A percentile compares a stretch with the other conserved stretches of the same genome.
Conservation (phyloP, 2,329 filamentous ascomycete species). For the Lomentospora prolificans region DNA sequence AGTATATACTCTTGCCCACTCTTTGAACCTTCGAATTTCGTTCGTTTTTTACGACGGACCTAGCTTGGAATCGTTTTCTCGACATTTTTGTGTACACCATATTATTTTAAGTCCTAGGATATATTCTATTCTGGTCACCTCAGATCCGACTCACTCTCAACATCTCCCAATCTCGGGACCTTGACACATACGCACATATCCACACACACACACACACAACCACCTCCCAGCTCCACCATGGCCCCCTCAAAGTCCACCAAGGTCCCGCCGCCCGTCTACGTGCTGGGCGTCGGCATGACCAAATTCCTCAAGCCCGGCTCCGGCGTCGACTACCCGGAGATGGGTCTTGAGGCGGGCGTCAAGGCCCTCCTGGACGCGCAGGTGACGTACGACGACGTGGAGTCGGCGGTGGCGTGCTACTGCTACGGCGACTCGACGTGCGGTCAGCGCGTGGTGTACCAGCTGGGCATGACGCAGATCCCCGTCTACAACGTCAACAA, state of each 20-base stretch:
- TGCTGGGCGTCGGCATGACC: constrained; percentile 96
- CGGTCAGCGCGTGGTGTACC: constrained; percentile 95
- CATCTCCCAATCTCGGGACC: background rate
- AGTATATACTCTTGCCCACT: no score
- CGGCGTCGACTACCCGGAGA: constrained; percentile 88
- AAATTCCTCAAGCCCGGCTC: constrained; percentile 97
- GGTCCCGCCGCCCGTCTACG: constrained; percentile 55
- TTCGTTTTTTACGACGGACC: no score
- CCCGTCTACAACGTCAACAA: constrained; percentile 98
- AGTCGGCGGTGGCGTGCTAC: constrained; percentile 93
- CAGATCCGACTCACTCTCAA: background rate
- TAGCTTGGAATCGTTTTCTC: no score
- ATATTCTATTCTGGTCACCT: background rate
- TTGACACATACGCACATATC: background rate
- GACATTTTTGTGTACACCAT: no score
- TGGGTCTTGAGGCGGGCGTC: constrained; percentile 84
- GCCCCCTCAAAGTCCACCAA: constrained; percentile 29
- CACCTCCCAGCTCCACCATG: constrained; percentile 25
- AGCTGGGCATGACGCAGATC: constrained; percentile 95
- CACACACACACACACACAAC: background rate
- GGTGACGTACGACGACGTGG: constrained; percentile 93
- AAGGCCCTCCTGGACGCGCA: constrained; percentile 80
- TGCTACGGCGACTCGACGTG: constrained; percentile 94
- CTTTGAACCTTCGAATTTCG: no score
- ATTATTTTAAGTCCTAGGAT: no score